Evolutionary conservation across 140 eudicot genomes (phyloP).

Genomic region (Bidens hawaiensis): DNA sequence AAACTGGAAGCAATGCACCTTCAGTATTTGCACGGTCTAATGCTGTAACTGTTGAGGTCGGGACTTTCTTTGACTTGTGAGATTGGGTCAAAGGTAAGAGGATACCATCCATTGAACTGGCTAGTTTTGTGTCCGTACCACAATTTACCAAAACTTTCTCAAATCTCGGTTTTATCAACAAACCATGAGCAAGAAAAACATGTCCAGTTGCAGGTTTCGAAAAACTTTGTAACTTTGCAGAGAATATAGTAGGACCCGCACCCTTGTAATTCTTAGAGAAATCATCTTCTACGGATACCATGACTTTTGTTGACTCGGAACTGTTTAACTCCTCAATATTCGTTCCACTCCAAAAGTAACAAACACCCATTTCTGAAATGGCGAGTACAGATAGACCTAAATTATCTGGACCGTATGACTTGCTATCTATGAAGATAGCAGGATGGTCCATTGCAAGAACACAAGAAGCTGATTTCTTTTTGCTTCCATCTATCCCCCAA

Average conservation of each 20-base stretch:
- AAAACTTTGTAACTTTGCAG: slow-evolving; percentile 60
- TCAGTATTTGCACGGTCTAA: slow-evolving; percentile 89
- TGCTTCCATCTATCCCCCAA: slow-evolving; percentile 79
- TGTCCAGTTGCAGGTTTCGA: slow-evolving; percentile 37
- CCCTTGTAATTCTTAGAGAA: slow-evolving; percentile 44
- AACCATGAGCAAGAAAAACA: slow-evolving; percentile 78
- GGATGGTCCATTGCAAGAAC: slow-evolving; percentile 95
- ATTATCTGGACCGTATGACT: slow-evolving; percentile 19
- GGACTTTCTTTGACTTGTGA: slow-evolving; percentile 54
- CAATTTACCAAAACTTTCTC: slow-evolving; percentile 63
- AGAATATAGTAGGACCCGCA: slow-evolving; percentile 53
- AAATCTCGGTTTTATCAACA: slow-evolving; percentile 71
- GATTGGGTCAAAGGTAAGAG: slow-evolving; percentile 64
- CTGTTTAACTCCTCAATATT: slow-evolving; percentile 50
- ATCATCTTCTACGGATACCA: slow-evolving; percentile 35
- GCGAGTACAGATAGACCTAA: slow-evolving; percentile 61
- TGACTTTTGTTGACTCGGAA: slow-evolving; percentile 61
- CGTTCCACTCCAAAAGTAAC: slow-evolving; percentile 75
- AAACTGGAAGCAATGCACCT: slow-evolving; percentile 66
- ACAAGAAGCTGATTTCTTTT: slow-evolving; percentile 60
- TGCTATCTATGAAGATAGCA: slow-evolving; percentile 46
- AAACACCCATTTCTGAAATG: slow-evolving; percentile 78
- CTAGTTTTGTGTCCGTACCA: slow-evolving; percentile 59
- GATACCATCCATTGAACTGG: slow-evolving; percentile 59
- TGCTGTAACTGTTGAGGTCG: slow-evolving; percentile 69